phyloP scores from a whole-genome alignment of 2,329 filamentous ascomycete species.

The Fusarium nematophilum region DNA sequence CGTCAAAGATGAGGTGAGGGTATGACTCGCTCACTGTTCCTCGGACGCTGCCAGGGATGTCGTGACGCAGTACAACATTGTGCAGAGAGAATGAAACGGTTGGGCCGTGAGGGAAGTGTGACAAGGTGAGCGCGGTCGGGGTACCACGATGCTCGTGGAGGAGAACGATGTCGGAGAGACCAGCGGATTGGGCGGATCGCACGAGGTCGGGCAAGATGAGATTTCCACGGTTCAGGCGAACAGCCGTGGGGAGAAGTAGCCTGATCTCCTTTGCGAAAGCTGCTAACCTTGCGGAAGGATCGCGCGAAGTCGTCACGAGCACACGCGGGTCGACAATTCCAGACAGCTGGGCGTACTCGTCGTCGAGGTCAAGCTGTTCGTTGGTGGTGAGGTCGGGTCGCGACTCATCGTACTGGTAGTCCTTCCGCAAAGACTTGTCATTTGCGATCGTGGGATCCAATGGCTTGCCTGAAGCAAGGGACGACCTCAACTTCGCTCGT shows the following conservation, averaged over 20 bases:
- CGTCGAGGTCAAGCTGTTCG: conserved; percentile 80
- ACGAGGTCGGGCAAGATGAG: conserved; percentile 88
- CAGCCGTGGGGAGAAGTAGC: conserved; percentile 83
- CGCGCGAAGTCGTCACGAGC: conserved; percentile 89
- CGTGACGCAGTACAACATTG: conserved; percentile 91
- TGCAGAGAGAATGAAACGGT: conserved; percentile 84
- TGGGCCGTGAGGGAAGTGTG: conserved; percentile 88
- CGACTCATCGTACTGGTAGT: conserved; percentile 95
- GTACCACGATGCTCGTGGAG: conserved; percentile 94
- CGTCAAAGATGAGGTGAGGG: conserved; percentile 95
- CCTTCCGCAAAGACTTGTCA: conserved; percentile 83
- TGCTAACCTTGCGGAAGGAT: conserved; percentile 85
- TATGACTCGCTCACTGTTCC: conserved; percentile 94
- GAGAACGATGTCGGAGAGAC: conserved; percentile 85
- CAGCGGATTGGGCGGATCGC: conserved; percentile 80
- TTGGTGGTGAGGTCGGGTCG: conserved; percentile 73
- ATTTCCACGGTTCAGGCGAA: conserved; percentile 92
- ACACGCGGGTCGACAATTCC: conserved; percentile 90
- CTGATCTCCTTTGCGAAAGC: conserved; percentile 94
- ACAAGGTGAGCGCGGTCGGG: conserved; percentile 88
- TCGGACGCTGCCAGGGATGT: conserved; percentile 87
- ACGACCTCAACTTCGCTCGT: conserved; percentile 84
- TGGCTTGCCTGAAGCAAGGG: conserved; percentile 89
- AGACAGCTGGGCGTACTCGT: conserved; percentile 92
- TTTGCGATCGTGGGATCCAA: conserved; percentile 85